Base-by-base conservation (phyloP, 2,329 filamentous ascomycete species). In the Talaromyces sp. region DNA sequence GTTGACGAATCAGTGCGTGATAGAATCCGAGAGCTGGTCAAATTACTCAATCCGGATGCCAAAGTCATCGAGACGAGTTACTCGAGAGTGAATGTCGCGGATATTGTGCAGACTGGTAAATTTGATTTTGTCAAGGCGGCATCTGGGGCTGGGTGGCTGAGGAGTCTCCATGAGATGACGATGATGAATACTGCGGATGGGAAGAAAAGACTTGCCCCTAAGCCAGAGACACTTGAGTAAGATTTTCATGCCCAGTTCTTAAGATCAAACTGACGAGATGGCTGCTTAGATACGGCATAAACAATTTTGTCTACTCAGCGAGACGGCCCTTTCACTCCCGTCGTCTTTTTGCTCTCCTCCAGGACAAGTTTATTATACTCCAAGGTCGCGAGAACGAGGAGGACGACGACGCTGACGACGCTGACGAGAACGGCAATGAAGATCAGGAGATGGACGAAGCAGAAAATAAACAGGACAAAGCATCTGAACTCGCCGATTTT, bases 171-270 rank as follows among this genome's bases (percentile, higher is more conserved):
- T 63, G 87, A 86, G 67, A 88, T 90, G 86, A 88, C 85, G 0
- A 75, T 87, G 4, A 82, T 86, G 33, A 84, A 87, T 70, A 85
- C 87, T 27, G 79, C 80, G 31, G 81, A 80, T 16, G 80, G 78
- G 63, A 85, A 86, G 27, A 85, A 86, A 31, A 82, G 83, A 2
- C 73, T 89, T 59, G 87, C 86, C 0, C 88, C 88, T 0, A 90
- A 86, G 72, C 89, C 89, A 0, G 89, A 91, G 76, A 91, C 88
- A 0, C 82, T 91, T 63, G 89, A 91, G 80, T 85, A 74, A 69
- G 78, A 73, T 19, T 10, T 24, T 37, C 2, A 14, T 22, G 11
- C 31, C 22, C 16, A 14, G 9, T 16, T 22, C 7, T 14, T 2
- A 14, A 9, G 11, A 37, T 37, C n/a, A 10, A 22, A 16, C 13